Evolutionary conservation across 192 early-diverging fungal species (phyloP), one percentile per base, ranked within the genome.

Genomic region (Lunasporangiospora selenospora): DNA sequence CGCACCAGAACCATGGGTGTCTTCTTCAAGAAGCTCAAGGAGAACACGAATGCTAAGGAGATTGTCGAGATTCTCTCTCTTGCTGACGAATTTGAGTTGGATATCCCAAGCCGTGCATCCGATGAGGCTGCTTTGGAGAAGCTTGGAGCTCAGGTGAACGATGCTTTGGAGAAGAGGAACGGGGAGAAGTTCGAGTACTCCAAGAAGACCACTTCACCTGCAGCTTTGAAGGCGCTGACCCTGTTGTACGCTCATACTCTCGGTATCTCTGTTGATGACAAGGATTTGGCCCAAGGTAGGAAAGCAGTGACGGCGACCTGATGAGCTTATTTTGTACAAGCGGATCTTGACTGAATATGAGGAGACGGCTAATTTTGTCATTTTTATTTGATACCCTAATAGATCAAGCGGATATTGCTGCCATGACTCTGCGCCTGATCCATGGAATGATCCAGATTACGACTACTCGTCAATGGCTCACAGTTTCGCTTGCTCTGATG

Each of bases 381-480:
- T 55, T 6, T 37, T 18, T 29, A 12, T 26, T 16, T 16, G 10
- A n/a, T 36, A 27, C 33, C 16, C 11, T 34, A 71, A 76, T 50
- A 81, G 85, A 86, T 69, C 89, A 90, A 83, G 80, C 78, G 50
- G 81, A 87, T 53, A 90, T 96, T 52, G 85, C 92, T 12, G 80
- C 88, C 66, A 88, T 80, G 34, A 82, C 92, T 12, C 75, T 90
- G 31, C 87, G 86, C 29, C 83, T 99, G 31, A 69, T 97, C 24
- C 85, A 88, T 44, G 98, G 97, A 13, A 75, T 99, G 77, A 77
- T 96, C 23, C 93, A 95, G 64, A 94, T 98, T 46, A 83, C 95
- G 11, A 85, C 87, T 30, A 87, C 90, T 16, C 87, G 93, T 66
- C 87, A 88, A 58, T 99, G 97, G 96, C 82, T 95, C 29, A 77